These are phyloP conservation scores for Vaccinium myrtillus DNA, from an alignment of 148 eudicot genomes.

Conservation along the genomic window DNA sequence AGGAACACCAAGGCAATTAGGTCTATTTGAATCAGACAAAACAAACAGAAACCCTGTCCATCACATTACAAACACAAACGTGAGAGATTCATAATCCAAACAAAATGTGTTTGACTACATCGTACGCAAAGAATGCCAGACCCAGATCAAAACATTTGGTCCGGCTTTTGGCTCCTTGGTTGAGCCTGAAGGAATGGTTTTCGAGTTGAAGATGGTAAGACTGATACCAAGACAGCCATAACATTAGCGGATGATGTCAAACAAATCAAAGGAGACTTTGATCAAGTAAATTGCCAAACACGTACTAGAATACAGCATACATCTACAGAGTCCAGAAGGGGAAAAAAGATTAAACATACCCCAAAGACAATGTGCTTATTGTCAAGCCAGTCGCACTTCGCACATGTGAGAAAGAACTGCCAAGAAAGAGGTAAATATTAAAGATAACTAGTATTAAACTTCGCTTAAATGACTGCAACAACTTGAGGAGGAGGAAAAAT, in stretches of 20 bases:
- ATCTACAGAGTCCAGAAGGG: background rate
- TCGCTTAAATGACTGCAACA: background rate
- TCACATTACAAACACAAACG: background rate
- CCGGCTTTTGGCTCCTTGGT: background rate
- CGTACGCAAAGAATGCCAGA: background rate
- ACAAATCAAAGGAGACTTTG: background rate
- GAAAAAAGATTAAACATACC: constrained; percentile 41
- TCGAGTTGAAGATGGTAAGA: background rate
- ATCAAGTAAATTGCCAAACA: background rate
- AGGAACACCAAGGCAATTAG: background rate
- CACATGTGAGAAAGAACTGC: constrained; percentile 92
- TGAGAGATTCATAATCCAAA: background rate
- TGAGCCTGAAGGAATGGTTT: background rate
- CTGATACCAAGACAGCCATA: background rate
- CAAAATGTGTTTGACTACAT: background rate
- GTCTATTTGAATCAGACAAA: background rate
- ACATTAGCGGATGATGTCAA: background rate
- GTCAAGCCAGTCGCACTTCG: constrained; percentile 98
- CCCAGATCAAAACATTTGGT: background rate
- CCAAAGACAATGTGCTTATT: constrained; percentile 95
- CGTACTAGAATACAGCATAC: background rate
- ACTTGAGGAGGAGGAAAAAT: background rate
- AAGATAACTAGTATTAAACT: background rate
- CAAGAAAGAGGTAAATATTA: background rate
- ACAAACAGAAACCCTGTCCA: background rate